These are phyloP conservation scores for Aspergillus eucalypticola DNA, from an alignment of 2,329 filamentous ascomycete genomes.

Conservation along the genomic window DNA sequence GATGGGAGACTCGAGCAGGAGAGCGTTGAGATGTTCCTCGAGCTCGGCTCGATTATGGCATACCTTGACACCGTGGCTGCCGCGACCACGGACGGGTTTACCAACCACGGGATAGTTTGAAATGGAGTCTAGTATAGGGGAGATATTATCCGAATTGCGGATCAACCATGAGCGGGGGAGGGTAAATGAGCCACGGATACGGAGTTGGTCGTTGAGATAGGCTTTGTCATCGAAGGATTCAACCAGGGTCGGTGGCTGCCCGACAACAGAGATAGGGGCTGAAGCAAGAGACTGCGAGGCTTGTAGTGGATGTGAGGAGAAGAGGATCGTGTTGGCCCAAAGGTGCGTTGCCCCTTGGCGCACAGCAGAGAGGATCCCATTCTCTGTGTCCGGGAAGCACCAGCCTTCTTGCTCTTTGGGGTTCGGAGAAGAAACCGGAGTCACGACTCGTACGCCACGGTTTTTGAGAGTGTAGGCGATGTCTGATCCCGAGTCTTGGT, in stretches of 20 bases:
- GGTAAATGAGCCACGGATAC: constrained; percentile 39
- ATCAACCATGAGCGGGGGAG: constrained; percentile 44
- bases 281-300: constrained; percentile 36
- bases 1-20: constrained; percentile 40
- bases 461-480: constrained; percentile 47
- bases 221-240: constrained; percentile 56
- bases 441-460: constrained; percentile 36
- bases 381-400: constrained; percentile 49
- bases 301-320: constrained; percentile 52
- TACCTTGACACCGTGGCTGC: constrained; percentile 53
- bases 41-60: constrained; percentile 40
- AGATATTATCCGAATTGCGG: constrained; percentile 17
- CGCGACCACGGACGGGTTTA: constrained; percentile 53
- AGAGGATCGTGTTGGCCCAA: constrained; percentile 56
- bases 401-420: constrained; percentile 37
- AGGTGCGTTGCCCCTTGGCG: constrained; percentile 47
- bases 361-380: constrained; percentile 45
- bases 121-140: constrained; percentile 11
- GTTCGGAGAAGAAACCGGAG: constrained; percentile 30
- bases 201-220: constrained; percentile 49
- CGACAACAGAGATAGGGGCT: constrained; percentile 43
- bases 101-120: constrained; percentile 46
- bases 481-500: constrained; percentile 52
- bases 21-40: constrained; percentile 31
- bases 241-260: constrained; percentile 50